Percentiles rank a stretch among this genome's conserved stretches.
Conservation (phyloP, 345 rosid species). For the Gossypium mustelinum region DNA sequence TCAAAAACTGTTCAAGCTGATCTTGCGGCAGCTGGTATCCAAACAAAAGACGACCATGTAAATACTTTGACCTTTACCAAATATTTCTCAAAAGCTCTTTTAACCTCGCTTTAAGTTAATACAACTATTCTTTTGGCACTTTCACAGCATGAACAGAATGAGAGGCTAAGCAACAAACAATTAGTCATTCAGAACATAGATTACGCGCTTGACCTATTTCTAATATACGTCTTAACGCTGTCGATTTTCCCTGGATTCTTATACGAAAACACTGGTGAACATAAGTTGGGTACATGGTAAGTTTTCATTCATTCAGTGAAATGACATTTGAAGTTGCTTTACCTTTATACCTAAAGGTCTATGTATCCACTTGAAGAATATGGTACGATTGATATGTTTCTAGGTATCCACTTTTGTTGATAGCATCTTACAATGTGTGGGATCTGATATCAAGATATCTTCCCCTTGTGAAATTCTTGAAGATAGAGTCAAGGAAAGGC, state of each 20-base stretch:
- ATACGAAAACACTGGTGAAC: slow-evolving; percentile 70
- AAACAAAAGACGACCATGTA: slow-evolving; percentile 24
- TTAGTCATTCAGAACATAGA: slow-evolving; percentile 57
- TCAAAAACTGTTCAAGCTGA: slow-evolving; percentile 69
- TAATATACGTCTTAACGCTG: slow-evolving; percentile 62
- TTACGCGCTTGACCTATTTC: slow-evolving; percentile 52
- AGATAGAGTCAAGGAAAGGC: slow-evolving; percentile 63
- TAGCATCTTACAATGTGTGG: slow-evolving; percentile 59
- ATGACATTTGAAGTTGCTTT: neutral
- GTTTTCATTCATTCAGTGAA: neutral
- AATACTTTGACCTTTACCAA: neutral
- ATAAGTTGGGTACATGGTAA: slow-evolving; percentile 56
- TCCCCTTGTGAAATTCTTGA: slow-evolving; percentile 49
- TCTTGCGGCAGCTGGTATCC: slow-evolving; percentile 84
- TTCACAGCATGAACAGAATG: slow-evolving; percentile 35
- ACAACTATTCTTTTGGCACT: neutral
- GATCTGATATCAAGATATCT: slow-evolving; percentile 65
- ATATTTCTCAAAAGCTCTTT: neutral
- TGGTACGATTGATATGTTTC: neutral
- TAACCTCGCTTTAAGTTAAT: neutral
- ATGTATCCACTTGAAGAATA: neutral
- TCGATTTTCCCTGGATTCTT: slow-evolving; percentile 87
- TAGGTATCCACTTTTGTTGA: slow-evolving; percentile 70
- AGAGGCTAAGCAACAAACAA: slow-evolving; percentile 54
- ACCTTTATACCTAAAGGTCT: too few species aligned